Evolutionary conservation across 75 land plant species (phyloP).

Genomic region (Sequoiadendron giganteum): DNA sequence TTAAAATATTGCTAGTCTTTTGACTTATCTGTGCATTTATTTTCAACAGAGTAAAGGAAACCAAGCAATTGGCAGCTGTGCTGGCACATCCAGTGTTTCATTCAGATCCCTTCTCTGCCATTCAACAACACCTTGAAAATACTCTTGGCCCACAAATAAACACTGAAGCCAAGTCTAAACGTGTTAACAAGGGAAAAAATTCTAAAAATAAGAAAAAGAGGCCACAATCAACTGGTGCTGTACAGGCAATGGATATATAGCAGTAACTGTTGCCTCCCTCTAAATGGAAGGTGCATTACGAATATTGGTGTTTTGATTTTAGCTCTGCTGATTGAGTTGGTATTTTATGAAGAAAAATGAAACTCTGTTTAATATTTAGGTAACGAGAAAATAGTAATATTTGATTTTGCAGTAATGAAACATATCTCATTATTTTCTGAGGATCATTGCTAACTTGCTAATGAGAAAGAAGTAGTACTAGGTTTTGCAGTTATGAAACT

Average conservation of each 20-base stretch:
- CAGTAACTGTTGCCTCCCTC: neutral
- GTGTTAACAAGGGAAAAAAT: conserved; percentile 4
- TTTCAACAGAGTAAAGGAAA: conserved; percentile 24
- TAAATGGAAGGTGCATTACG: neutral
- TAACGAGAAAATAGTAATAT: neutral
- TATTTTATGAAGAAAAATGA: neutral
- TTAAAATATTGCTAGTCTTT: neutral
- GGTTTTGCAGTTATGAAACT: neutral
- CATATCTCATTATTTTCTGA: neutral
- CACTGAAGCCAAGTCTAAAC: conserved; percentile 2
- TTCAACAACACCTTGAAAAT: conserved; percentile 29
- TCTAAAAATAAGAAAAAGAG: conserved; percentile 1
- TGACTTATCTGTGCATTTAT: neutral
- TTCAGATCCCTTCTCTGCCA: conserved; percentile 34
- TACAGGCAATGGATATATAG: conserved; percentile 7
- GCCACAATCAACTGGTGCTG: neutral
- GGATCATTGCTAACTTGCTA: neutral
- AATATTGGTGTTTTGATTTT: neutral
- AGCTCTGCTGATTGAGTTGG: neutral
- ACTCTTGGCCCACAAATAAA: conserved; percentile 17
- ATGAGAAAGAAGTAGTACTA: neutral
- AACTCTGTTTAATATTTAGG: neutral
- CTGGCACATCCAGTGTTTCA: conserved; percentile 32
- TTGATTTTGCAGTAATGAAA: neutral
- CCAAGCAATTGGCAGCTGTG: conserved; percentile 41